Evolutionary conservation across 2,329 filamentous ascomycete genomes (phyloP).

Genomic region (Ceratocystis cubensis): DNA sequence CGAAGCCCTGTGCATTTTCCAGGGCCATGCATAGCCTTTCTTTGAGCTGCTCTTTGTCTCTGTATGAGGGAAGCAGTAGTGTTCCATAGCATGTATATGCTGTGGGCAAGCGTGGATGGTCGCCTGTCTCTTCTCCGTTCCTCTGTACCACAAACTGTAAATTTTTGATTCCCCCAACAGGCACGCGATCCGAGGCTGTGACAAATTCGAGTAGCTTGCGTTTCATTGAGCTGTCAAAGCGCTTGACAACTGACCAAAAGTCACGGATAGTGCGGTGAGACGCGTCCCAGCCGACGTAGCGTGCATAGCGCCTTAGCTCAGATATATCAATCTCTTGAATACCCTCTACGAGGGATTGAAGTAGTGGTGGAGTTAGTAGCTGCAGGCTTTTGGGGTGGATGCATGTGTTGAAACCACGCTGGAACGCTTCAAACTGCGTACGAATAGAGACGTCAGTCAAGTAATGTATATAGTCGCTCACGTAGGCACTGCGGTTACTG

Average conservation of each 20-base stretch:
- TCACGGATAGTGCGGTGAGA: slow-evolving; percentile 56
- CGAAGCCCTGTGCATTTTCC: slow-evolving; percentile 81
- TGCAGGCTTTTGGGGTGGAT: slow-evolving; percentile 57
- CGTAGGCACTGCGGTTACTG: slow-evolving; percentile 63
- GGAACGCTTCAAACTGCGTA: slow-evolving; percentile 69
- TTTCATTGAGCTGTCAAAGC: slow-evolving; percentile 56
- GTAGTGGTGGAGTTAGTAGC: slow-evolving; percentile 55
- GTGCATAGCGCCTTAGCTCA: slow-evolving; percentile 56
- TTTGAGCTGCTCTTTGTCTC: slow-evolving; percentile 53
- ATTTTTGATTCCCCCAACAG: slow-evolving; percentile 71
- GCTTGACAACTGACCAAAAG: slow-evolving; percentile 73
- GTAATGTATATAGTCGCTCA: slow-evolving; percentile 74
- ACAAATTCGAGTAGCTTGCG: slow-evolving; percentile 80
- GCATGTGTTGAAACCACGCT: slow-evolving; percentile 65
- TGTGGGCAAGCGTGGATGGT: slow-evolving; percentile 55
- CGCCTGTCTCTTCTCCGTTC: slow-evolving; percentile 51
- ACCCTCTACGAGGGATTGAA: slow-evolving; percentile 75
- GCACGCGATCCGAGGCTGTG: slow-evolving; percentile 80
- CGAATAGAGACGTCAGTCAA: slow-evolving; percentile 65
- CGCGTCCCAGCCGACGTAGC: slow-evolving; percentile 71
- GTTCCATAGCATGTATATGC: slow-evolving; percentile 91
- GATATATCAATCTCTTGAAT: slow-evolving; percentile 65
- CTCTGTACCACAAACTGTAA: slow-evolving; percentile 74
- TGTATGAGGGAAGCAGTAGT: slow-evolving; percentile 73
- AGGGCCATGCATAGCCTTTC: slow-evolving; percentile 73